phyloP scores from a whole-genome alignment of 1,284 basidiomycete genomes.

The Anthracocystis panici-leucophaei region DNA sequence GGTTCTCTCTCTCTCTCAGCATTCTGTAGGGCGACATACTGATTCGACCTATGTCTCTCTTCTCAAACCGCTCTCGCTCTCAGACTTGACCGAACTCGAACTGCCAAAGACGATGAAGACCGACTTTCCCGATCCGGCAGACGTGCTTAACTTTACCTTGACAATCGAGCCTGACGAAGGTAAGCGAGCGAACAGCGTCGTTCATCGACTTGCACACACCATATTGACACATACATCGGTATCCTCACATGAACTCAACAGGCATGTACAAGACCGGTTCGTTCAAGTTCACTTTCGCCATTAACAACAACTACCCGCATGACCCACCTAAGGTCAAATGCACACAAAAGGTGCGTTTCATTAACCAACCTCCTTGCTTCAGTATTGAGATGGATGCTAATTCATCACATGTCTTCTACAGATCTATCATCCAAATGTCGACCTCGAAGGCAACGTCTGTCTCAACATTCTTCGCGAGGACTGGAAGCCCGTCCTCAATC shows the following conservation, averaged over 20 bases:
- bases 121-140: constrained; percentile 86
- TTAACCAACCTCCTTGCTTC: background rate
- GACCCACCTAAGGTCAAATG: constrained; percentile 99
- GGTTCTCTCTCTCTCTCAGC: background rate
- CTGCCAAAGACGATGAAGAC: constrained; percentile 96
- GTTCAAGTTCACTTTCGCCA: constrained; percentile 92
- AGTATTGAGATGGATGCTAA: background rate
- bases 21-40: background rate
- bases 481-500: constrained; percentile 98
- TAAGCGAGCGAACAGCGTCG: constrained; percentile 65
- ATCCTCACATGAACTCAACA: constrained; percentile 67
- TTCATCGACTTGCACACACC: background rate
- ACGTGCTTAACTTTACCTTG: constrained; percentile 95
- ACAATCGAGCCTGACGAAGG: constrained; percentile 98
- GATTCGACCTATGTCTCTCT: background rate
- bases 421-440: constrained; percentile 99
- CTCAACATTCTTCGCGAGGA: constrained; percentile 96
- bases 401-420: constrained; percentile 67
- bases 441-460: constrained; percentile 91
- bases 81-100: constrained; percentile 96
- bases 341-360: constrained; percentile 81
- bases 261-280: constrained; percentile 97
- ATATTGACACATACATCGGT: background rate
- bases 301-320: constrained; percentile 98
- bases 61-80: background rate